These are phyloP conservation scores for Gyromitra esculenta DNA, from an alignment of 2,329 filamentous ascomycete genomes.

Conservation along the genomic window DNA sequence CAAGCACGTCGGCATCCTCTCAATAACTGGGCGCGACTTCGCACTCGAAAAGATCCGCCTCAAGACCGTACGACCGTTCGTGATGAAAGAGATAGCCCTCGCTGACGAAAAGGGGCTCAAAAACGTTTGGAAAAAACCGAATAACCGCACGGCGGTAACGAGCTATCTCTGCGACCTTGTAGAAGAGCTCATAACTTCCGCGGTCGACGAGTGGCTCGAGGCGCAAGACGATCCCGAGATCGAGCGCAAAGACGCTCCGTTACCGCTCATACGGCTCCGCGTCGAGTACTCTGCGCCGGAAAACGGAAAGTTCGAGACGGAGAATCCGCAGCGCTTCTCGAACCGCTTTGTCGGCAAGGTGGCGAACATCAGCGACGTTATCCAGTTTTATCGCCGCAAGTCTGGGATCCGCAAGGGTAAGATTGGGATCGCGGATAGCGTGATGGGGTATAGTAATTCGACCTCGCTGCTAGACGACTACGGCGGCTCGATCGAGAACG, in stretches of 20 bases:
- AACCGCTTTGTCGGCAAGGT: slow-evolving; percentile 90
- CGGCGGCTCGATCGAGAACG: slow-evolving; percentile 72
- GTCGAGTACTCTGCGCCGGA: slow-evolving; percentile 90
- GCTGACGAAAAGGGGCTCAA: slow-evolving; percentile 79
- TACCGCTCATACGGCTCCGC: slow-evolving; percentile 86
- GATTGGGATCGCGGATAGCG: slow-evolving; percentile 62
- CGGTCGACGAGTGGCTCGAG: slow-evolving; percentile 80
- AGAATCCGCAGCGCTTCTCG: slow-evolving; percentile 96
- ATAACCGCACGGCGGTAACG: slow-evolving; percentile 84
- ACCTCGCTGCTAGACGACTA: slow-evolving; percentile 68
- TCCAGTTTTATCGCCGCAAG: slow-evolving; percentile 93
- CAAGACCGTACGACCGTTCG: slow-evolving; percentile 89
- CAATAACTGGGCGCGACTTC: slow-evolving; percentile 83
- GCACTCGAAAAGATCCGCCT: slow-evolving; percentile 81
- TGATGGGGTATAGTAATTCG: slow-evolving; percentile 63
- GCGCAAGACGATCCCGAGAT: slow-evolving; percentile 73
- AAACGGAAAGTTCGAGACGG: slow-evolving; percentile 84
- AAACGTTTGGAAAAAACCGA: slow-evolving; percentile 79
- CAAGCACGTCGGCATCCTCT: slow-evolving; percentile 90
- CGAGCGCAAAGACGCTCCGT: slow-evolving; percentile 71
- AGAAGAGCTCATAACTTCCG: slow-evolving; percentile 85
- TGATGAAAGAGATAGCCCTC: slow-evolving; percentile 83
- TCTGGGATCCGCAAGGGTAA: slow-evolving; percentile 63
- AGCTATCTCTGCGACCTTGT: slow-evolving; percentile 79
- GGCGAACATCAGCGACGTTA: slow-evolving; percentile 91